Evolutionary conservation across 306 rosid genomes (phyloP), one percentile per base, ranked within the genome.

Genomic region (Lathyrus sativus): DNA sequence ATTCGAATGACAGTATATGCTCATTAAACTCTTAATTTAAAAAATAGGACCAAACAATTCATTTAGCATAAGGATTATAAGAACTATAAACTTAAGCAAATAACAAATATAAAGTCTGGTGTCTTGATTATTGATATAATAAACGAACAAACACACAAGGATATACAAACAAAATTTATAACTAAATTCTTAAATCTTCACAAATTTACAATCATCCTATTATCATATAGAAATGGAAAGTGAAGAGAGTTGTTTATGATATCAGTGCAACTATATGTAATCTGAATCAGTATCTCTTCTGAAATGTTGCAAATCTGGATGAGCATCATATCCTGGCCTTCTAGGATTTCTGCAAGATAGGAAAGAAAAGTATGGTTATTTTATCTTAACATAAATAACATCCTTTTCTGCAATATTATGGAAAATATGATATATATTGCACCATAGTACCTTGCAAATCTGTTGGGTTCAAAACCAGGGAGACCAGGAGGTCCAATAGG

Each of bases 391-490:
- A 53, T 22, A 68, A 24, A 24, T 38, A 31, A 29, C 61, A 46
- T 29, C 43, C 41, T 11, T 17, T 15, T 15, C 58, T 9, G 65
- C 9, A 2, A 43, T 39, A 35, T 11, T 9, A 44, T 22, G 18
- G 45, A 61, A 19, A 61, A 29, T 26, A 68, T 26, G 29, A 58
- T 57, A 33, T n/a, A n/a, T 38, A 2, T 13, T 61, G 39, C 28
- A 41, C 37, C 28, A 3, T 80, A 31, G 35, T 31, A 91, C 96
- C 95, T 87, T 28, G 80, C 61, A 81, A 87, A 89, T 33, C 88
- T 79, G 81, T 78, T 67, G 9, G 95, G 91, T 74, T 87, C 97
- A 79, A 89, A 91, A 42, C 93, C 96, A 70, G 96, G 96, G 68
- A 86, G 65, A 43, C 82, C 93, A 55, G 97, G 91, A 39, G 96